These are phyloP conservation scores for Fusarium nurragi DNA, from an alignment of 2,329 filamentous ascomycete genomes.

Conservation along the genomic window DNA sequence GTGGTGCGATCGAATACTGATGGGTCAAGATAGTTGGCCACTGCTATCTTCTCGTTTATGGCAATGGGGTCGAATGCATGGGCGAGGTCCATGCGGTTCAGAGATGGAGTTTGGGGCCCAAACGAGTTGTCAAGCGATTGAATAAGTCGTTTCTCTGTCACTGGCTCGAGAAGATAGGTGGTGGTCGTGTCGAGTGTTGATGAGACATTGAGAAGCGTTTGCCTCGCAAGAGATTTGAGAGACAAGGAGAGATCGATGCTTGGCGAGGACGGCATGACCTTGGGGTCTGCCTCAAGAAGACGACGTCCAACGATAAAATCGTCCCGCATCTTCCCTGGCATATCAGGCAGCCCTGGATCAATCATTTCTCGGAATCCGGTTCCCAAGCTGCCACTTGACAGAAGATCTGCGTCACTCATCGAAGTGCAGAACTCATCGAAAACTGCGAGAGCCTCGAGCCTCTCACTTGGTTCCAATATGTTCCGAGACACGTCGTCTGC, in stretches of 20 bases:
- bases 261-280: conserved; percentile 44
- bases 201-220: conserved; percentile 23
- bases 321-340: conserved; percentile 58
- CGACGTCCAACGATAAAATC: conserved; percentile 61
- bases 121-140: conserved; percentile 53
- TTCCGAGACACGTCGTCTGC: conserved; percentile 41
- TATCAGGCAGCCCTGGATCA: conserved; percentile 70
- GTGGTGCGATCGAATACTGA: conserved; percentile 82
- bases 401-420: conserved; percentile 74
- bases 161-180: conserved; percentile 32
- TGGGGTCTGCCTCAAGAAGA: conserved; percentile 58
- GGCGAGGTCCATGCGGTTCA: conserved; percentile 64
- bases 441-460: conserved; percentile 55
- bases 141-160: conserved; percentile 50
- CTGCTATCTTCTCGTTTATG: conserved; percentile 55
- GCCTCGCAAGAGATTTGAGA: conserved; percentile 46
- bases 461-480: conserved; percentile 31
- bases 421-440: conserved; percentile 65
- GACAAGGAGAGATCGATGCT: conserved; percentile 44
- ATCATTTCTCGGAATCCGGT: conserved; percentile 58
- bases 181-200: background rate
- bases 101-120: conserved; percentile 33
- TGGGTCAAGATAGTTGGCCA: conserved; percentile 62
- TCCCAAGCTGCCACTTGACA: conserved; percentile 60
- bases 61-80: conserved; percentile 70